phyloP scores from a whole-genome alignment of 352 stramenopile species.

The Phytophthora colocasiae region DNA sequence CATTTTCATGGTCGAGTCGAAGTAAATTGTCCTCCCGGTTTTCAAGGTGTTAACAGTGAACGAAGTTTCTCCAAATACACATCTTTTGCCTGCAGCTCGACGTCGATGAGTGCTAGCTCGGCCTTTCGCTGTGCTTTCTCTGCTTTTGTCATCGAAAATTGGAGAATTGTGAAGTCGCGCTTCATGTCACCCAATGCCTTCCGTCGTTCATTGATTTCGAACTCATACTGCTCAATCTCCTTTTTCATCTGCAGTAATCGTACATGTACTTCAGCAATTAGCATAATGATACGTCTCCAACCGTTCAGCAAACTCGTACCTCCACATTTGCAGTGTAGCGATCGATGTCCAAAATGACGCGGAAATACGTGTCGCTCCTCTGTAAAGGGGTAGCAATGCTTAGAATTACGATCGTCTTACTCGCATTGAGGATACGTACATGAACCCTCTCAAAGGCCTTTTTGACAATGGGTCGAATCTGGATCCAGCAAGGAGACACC shows the following conservation, averaged over 20 bases:
- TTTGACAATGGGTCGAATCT: conserved; percentile 62
- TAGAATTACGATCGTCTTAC: conserved; percentile 3
- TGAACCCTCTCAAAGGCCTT: conserved; percentile 73
- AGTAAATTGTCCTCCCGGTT: background rate
- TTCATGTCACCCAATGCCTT: conserved; percentile 41
- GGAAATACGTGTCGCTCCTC: conserved; percentile 67
- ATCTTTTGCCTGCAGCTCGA: conserved; percentile 75
- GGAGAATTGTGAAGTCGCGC: conserved; percentile 54
- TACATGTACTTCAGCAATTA: background rate
- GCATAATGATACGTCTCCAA: background rate
- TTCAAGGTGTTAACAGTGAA: conserved; percentile 40
- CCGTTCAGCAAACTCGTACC: conserved; percentile 27
- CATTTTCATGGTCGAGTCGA: conserved; percentile 27
- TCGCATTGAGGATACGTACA: conserved; percentile 27
- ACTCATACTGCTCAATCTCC: conserved; percentile 65
- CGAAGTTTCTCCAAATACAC: conserved; percentile 72
- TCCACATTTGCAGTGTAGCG: conserved; percentile 64
- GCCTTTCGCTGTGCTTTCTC: conserved; percentile 59
- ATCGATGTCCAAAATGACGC: conserved; percentile 67
- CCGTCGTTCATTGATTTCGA: conserved; percentile 59
- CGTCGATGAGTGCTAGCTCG: conserved; percentile 71
- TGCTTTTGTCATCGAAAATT: conserved; percentile 53
- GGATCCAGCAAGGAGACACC: conserved; percentile 72
- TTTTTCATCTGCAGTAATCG: conserved; percentile 47
- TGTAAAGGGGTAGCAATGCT: conserved; percentile 22